These are phyloP conservation scores for Atalantia buxifolia DNA, from an alignment of 345 rosid genomes.

Conservation along the genomic window DNA sequence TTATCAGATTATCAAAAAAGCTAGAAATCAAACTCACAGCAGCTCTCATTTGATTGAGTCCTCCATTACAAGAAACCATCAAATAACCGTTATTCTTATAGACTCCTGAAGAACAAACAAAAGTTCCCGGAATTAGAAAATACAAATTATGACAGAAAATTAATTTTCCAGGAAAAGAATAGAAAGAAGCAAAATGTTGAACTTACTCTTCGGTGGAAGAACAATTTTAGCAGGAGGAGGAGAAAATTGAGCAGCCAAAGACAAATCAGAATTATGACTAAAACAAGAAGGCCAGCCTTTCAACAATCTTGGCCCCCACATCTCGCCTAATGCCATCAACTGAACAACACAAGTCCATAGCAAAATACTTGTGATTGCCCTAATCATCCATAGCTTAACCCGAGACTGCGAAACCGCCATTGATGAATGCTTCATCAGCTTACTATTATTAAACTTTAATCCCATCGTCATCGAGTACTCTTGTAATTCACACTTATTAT, in stretches of 20 bases:
- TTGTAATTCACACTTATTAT: constrained; percentile 23
- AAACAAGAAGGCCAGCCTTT: constrained; percentile 92
- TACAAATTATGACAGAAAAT: background rate
- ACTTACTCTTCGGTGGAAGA: constrained; percentile 85
- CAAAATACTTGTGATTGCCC: constrained; percentile 58
- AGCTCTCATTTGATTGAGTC: constrained; percentile 99
- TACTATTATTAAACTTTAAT: constrained; percentile 26
- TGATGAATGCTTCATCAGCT: constrained; percentile 41
- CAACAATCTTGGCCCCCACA: constrained; percentile 84
- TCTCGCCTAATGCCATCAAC: constrained; percentile 66
- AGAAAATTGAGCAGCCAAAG: constrained; percentile 32
- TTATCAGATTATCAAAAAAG: constrained; percentile 12
- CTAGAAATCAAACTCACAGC: constrained; percentile 57
- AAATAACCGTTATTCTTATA: constrained; percentile 91
- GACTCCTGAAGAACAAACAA: constrained; percentile 48
- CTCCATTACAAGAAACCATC: constrained; percentile 96
- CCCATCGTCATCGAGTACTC: constrained; percentile 53
- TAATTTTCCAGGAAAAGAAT: background rate
- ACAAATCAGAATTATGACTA: constrained; percentile 31
- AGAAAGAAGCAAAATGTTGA: background rate
- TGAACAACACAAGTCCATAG: constrained; percentile 82
- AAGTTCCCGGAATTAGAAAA: constrained; percentile 8
- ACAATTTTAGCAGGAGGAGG: constrained; percentile 49
- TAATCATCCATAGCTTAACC: constrained; percentile 67
- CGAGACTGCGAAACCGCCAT: constrained; percentile 57